Conservation (phyloP, 805 yeast genomes). For the Ogataea paraovalis region DNA sequence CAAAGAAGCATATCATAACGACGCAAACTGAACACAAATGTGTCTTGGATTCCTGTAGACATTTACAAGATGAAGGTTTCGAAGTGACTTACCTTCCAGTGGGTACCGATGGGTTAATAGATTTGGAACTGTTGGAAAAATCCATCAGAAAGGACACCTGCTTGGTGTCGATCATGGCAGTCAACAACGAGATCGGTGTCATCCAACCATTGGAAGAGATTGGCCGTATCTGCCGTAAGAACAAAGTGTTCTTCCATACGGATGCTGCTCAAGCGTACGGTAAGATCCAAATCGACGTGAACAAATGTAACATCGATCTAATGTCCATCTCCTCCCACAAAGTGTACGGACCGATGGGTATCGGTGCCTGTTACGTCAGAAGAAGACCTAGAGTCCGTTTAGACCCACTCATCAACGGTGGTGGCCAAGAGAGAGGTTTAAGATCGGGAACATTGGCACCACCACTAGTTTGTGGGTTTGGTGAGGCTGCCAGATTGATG, state of each 20-base stretch:
- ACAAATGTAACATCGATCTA: slow-evolving; percentile 86
- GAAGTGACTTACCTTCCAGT: slow-evolving; percentile 94
- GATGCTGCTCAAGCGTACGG: slow-evolving; percentile 98
- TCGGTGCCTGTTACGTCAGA: slow-evolving; percentile 92
- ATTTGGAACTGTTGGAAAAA: slow-evolving; percentile 69
- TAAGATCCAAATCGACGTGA: slow-evolving; percentile 87
- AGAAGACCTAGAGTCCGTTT: slow-evolving; percentile 98
- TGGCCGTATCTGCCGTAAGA: slow-evolving; percentile 77
- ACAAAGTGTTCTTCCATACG: slow-evolving; percentile 94
- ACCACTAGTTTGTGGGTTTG: slow-evolving; percentile 93
- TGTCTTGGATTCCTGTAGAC: slow-evolving; percentile 94
- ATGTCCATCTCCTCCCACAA: slow-evolving; percentile 95
- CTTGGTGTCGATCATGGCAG: slow-evolving; percentile 92
- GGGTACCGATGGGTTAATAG: slow-evolving; percentile 70
- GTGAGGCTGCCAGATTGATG: slow-evolving; percentile 93
- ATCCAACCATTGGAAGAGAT: slow-evolving; percentile 94
- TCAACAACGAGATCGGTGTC: slow-evolving; percentile 97
- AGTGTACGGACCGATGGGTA: slow-evolving; percentile 96
- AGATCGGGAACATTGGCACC: slow-evolving; percentile 97
- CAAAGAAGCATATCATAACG: slow-evolving; percentile 91
- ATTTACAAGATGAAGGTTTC: slow-evolving; percentile 93
- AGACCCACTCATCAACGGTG: slow-evolving; percentile 93
- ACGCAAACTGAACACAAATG: slow-evolving; percentile 98
- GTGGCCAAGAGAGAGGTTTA: slow-evolving; percentile 98
- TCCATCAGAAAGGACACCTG: slow-evolving; percentile 90